These are phyloP conservation scores for Adansonia digitata DNA, from an alignment of 345 rosid genomes.

Conservation along the genomic window DNA sequence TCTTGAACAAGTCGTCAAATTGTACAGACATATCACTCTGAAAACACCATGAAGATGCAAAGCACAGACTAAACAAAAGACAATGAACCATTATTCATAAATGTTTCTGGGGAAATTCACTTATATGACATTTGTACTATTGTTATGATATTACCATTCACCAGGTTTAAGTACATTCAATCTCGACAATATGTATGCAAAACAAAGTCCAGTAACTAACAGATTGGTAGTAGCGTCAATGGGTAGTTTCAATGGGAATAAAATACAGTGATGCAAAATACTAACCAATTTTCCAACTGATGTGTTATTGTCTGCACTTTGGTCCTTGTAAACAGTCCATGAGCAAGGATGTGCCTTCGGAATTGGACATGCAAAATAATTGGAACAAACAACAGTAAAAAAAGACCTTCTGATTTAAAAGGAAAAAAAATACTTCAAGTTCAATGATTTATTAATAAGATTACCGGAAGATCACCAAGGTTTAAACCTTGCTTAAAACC, in stretches of 20 bases:
- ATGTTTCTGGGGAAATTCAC: neutral
- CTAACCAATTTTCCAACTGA: constrained; percentile 67
- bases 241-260: constrained; percentile 10
- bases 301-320: constrained; percentile 26
- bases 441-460: constrained; percentile 12
- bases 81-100: neutral
- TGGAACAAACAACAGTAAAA: neutral
- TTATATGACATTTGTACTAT: neutral
- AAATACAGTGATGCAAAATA: constrained; percentile 12
- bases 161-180: neutral
- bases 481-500: constrained; percentile 74
- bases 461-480: constrained; percentile 81
- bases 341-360: constrained; percentile 58
- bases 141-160: neutral
- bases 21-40: constrained; percentile 81
- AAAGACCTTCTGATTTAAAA: neutral
- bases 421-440: neutral
- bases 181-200: constrained; percentile 4
- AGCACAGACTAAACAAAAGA: neutral
- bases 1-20: constrained; percentile 81
- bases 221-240: neutral
- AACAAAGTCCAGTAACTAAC: neutral
- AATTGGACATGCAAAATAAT: constrained; percentile 18
- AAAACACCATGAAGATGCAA: constrained; percentile 18
- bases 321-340: constrained; percentile 73